phyloP scores from a whole-genome alignment of 2,329 filamentous ascomycete species.

The Fusarium sp. region DNA sequence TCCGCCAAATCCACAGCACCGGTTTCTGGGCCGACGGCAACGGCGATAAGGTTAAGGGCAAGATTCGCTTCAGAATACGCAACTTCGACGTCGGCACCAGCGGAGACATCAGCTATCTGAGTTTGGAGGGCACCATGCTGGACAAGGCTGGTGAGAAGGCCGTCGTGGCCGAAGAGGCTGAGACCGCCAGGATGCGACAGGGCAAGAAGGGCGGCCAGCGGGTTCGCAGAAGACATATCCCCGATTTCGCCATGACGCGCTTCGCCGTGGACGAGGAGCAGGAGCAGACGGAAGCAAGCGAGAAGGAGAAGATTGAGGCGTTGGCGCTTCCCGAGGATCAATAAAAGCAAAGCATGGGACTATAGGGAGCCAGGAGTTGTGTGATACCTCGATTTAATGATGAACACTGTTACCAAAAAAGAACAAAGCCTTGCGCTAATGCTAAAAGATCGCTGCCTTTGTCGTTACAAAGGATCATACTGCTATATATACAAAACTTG shows the following conservation, averaged over 20 bases:
- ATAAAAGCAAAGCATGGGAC: conserved; percentile 37
- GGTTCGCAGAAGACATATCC: conserved; percentile 53
- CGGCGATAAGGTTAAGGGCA: conserved; percentile 76
- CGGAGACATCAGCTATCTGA: conserved; percentile 81
- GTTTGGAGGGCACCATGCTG: conserved; percentile 89
- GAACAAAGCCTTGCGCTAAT: conserved; percentile 27
- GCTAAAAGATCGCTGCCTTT: conserved; percentile 23
- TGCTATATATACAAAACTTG: conserved; percentile 18
- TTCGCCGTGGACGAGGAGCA: conserved; percentile 60
- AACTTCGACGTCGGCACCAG: conserved; percentile 86
- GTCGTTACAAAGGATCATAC: conserved; percentile 12
- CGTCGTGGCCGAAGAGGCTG: conserved; percentile 59
- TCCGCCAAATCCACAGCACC: conserved; percentile 63
- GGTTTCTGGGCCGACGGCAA: conserved; percentile 81
- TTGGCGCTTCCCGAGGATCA: conserved; percentile 41
- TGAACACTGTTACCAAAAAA: conserved; percentile 34
- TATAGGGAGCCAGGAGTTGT: conserved; percentile 46
- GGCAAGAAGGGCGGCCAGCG: conserved; percentile 50
- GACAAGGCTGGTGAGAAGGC: conserved; percentile 72
- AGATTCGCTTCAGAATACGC: conserved; percentile 80
- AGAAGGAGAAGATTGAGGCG: conserved; percentile 40
- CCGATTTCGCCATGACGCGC: conserved; percentile 68
- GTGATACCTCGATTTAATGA: conserved; percentile 48
- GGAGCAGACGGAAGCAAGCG: conserved; percentile 48
- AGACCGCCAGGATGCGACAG: conserved; percentile 52